These are phyloP conservation scores for Helicocarpus griseus DNA, from an alignment of 2,329 filamentous ascomycete species.

Conservation along the genomic window DNA sequence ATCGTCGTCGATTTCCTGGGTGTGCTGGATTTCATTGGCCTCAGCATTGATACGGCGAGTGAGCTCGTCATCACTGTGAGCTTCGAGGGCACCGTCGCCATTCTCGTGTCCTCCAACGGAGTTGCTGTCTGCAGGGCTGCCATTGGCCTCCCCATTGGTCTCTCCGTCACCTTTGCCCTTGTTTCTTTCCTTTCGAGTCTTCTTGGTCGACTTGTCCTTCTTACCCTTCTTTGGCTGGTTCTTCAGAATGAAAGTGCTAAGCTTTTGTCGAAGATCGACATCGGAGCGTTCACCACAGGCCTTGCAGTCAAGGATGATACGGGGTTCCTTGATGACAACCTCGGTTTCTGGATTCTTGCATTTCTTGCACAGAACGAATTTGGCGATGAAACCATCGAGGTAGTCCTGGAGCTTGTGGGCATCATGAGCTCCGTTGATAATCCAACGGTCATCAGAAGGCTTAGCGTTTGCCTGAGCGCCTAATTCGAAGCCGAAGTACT, in stretches of 20 bases:
- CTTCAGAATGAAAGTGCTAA: constrained; percentile 95
- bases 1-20: constrained; percentile 66
- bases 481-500: constrained; percentile 98
- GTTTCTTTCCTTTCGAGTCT: constrained; percentile 67
- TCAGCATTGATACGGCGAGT: constrained; percentile 62
- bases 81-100: constrained; percentile 57
- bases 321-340: constrained; percentile 85
- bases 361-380: constrained; percentile 98
- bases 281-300: constrained; percentile 89
- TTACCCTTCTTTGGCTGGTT: constrained; percentile 81
- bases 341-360: constrained; percentile 99
- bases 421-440: constrained; percentile 98
- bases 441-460: constrained; percentile 96
- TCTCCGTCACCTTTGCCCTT: constrained; percentile 56
- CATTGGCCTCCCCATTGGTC: constrained; percentile 48
- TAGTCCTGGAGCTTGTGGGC: constrained; percentile 93
- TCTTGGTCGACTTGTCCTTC: constrained; percentile 94
- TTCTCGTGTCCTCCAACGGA: constrained; percentile 54
- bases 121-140: constrained; percentile 57
- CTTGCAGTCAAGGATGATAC: constrained; percentile 94
- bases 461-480: constrained; percentile 98
- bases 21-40: constrained; percentile 62
- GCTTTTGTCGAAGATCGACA: constrained; percentile 87
- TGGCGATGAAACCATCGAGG: constrained; percentile 95
- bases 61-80: constrained; percentile 83